Percentiles rank a stretch among this genome's conserved stretches.
phyloP scores from a whole-genome alignment of 768 basidiomycete genomes.

The Lactarius hatsudake region DNA sequence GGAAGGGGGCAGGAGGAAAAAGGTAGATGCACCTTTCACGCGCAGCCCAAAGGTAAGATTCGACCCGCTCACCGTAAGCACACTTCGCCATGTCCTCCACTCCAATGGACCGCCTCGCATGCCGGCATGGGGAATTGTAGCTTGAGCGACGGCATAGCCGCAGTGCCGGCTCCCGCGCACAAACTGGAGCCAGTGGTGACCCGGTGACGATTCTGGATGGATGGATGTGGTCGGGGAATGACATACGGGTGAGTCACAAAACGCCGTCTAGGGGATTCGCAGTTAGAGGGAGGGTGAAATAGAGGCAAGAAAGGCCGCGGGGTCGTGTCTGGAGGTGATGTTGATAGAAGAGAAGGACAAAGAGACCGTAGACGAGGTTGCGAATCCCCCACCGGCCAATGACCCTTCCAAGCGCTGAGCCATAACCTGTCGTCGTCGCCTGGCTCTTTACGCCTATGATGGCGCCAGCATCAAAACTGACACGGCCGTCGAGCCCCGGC shows the following conservation, averaged over 20 bases:
- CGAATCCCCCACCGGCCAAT: conserved; percentile 67
- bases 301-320: conserved; percentile 42
- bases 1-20: conserved; percentile 8
- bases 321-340: conserved; percentile 44
- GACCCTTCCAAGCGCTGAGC: conserved; percentile 54
- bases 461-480: conserved; percentile 68
- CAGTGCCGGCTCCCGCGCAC: conserved; percentile 18
- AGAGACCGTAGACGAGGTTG: conserved; percentile 52
- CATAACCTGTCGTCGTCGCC: conserved; percentile 45
- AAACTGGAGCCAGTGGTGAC: conserved; percentile 21
- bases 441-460: conserved; percentile 52
- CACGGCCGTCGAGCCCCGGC: conserved; percentile 53
- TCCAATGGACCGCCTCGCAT: conserved; percentile 10
- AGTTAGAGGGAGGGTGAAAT: conserved; percentile 44
- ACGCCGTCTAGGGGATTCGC: conserved; percentile 14
- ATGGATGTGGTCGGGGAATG: conserved; percentile 1
- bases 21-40: conserved; percentile 48
- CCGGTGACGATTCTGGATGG: conserved; percentile 6
- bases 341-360: conserved; percentile 51
- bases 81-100: neutral
- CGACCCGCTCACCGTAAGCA: conserved; percentile 9
- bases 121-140: neutral
- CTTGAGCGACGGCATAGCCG: conserved; percentile 13
- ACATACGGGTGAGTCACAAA: conserved; percentile 22
- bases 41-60: conserved; percentile 35